phyloP scores from a whole-genome alignment of 2,329 filamentous ascomycete genomes.

The Colletotrichum scovillei region DNA sequence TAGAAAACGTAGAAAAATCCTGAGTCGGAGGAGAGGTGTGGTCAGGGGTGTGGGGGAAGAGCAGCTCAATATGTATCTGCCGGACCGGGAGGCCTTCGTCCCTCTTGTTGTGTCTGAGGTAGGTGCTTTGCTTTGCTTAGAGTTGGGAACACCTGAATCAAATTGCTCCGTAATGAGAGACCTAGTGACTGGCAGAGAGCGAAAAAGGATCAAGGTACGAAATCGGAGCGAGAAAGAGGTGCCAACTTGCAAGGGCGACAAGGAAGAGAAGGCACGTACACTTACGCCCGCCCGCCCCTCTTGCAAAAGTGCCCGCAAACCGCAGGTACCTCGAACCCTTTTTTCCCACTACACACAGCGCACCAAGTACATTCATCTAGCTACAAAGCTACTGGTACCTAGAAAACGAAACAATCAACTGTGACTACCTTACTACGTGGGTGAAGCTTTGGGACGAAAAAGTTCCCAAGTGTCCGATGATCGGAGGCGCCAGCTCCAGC shows the following conservation, averaged over 20 bases:
- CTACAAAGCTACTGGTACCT: background rate
- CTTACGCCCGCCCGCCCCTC: conserved; percentile 5
- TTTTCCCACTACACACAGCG: background rate
- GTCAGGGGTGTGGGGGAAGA: conserved; percentile 32
- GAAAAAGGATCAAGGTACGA: background rate
- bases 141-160: conserved; percentile 16
- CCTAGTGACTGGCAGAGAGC: background rate
- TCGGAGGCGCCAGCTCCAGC: conserved; percentile 42
- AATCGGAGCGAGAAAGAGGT: background rate
- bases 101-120: conserved; percentile 16
- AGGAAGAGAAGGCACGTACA: conserved; percentile 2
- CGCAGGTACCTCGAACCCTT: background rate
- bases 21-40: conserved; percentile 17
- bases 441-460: conserved; percentile 24
- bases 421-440: background rate
- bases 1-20: conserved; percentile 28
- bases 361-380: background rate
- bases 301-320: conserved; percentile 28
- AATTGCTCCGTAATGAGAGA: background rate
- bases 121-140: background rate
- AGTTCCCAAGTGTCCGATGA: conserved; percentile 41
- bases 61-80: conserved; percentile 35
- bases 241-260: background rate
- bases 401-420: background rate
- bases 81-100: conserved; percentile 35